Evolutionary conservation across 2,329 filamentous ascomycete species (phyloP), one percentile per base, ranked within the genome.

Genomic region (Penicillium brevicompactum): DNA sequence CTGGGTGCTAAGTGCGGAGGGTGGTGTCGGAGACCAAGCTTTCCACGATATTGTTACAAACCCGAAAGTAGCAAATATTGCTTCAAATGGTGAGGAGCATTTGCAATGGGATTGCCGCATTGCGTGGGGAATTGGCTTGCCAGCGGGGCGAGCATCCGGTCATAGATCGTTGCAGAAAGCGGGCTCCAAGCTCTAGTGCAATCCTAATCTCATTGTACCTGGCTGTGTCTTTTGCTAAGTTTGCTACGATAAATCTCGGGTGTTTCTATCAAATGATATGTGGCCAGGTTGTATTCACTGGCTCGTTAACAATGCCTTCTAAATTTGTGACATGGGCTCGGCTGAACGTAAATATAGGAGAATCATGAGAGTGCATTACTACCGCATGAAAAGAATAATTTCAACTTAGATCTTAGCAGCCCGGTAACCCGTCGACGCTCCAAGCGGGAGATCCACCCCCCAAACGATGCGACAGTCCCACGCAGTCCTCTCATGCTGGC

Each of bases 1-100:
- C 14, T 79, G 75, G 74, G 53, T 72, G 6, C 42, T 72, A 6
- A 48, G 57, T 10, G 66, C 53, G 1, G 70, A 71, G 51, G 67
- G 70, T 18, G 67, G 65, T 13, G 63, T 71, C 7, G 70, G 67
- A 16, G 70, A 72, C 11, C 57, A 57, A 31, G 62, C 63, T 1
- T 67, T 66, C 54, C 57, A 58, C 37, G 65, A 68, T 27, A 62
- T 68, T 38, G 51, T 64, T 30, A 48, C 54, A 6, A 49, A 54
- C 2, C 24, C 24, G 38, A 44, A 13, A 38, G 22, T 5, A 14
- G 9, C 18, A 11, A n/a, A 24, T 14, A 11, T 3, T 27, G 18
- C 11, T 27, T n/a, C 34, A 6, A 37, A 54, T 9, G 55, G 55
- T 0, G 58, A 66, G 24, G 34, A 56, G 4, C 62, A 65, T 51